Evolutionary conservation across 352 stramenopile species (phyloP).

Genomic region (Phytophthora brassicae): DNA sequence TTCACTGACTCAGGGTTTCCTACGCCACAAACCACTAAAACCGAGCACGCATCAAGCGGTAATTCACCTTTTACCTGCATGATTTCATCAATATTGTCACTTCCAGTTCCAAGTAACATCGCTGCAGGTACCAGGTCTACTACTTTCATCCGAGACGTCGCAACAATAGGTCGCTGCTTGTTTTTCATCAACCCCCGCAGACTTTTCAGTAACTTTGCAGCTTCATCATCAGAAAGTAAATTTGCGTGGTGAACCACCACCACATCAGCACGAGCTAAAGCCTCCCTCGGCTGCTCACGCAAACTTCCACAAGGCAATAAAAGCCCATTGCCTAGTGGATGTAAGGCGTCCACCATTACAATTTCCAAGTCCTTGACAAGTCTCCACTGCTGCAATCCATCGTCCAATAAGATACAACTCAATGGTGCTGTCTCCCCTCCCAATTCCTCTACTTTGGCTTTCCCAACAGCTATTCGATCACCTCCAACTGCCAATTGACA

Average conservation of each 20-base stretch:
- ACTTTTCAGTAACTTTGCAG: slow-evolving; percentile 14
- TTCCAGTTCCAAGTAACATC: slow-evolving; percentile 2
- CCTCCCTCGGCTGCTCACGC: slow-evolving; percentile 46
- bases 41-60: slow-evolving; percentile 22
- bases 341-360: slow-evolving; percentile 69
- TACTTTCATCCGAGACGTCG: slow-evolving; percentile 54
- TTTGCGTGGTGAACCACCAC: slow-evolving; percentile 65
- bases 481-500: slow-evolving; percentile 40
- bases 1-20: slow-evolving; percentile 66
- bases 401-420: slow-evolving; percentile 59
- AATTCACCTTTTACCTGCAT: not conserved
- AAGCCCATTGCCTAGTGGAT: slow-evolving; percentile 65
- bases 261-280: slow-evolving; percentile 49
- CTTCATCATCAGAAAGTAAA: slow-evolving; percentile 21
- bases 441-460: slow-evolving; percentile 35
- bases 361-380: slow-evolving; percentile 66
- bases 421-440: slow-evolving; percentile 12
- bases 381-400: slow-evolving; percentile 72
- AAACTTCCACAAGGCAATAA: slow-evolving; percentile 60
- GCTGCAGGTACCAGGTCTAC: slow-evolving; percentile 24
- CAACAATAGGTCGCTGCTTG: slow-evolving; percentile 31
- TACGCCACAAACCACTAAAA: slow-evolving; percentile 59
- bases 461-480: slow-evolving; percentile 34
- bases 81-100: not conserved
- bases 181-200: slow-evolving; percentile 17